phyloP scores from a whole-genome alignment of 441 rosid species.

The Mallotus repandus region DNA sequence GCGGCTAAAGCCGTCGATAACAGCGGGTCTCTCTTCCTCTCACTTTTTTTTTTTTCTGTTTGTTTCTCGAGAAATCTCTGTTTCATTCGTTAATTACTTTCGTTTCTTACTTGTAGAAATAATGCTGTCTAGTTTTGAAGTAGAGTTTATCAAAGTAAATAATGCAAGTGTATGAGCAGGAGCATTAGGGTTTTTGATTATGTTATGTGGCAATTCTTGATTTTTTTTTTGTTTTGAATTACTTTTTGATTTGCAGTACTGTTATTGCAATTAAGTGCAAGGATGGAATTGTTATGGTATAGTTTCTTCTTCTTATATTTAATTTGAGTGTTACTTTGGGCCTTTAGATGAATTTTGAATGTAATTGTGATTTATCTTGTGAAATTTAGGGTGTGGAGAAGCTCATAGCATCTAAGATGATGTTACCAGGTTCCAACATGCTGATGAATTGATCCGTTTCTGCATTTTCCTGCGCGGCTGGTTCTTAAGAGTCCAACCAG shows the following conservation, averaged over 20 bases:
- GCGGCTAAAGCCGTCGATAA: constrained; percentile 99
- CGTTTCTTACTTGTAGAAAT: background rate
- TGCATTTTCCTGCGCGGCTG: no score
- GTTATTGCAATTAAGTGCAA: constrained; percentile 95
- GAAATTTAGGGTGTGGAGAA: constrained; percentile 90
- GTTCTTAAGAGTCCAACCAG: no score
- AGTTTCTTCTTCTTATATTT: background rate
- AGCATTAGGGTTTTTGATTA: constrained; percentile 8
- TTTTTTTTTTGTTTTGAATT: background rate
- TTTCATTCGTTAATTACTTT: background rate
- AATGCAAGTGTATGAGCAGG: background rate
- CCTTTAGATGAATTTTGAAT: background rate
- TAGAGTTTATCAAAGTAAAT: background rate
- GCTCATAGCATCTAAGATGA: constrained; percentile 94
- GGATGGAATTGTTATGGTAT: constrained; percentile 93
- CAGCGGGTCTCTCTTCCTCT: constrained; percentile 64
- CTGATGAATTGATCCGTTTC: no score
- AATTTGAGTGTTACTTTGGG: background rate
- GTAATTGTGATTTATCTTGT: background rate
- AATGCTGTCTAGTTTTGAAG: background rate
- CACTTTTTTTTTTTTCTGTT: background rate
- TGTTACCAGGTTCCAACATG: constrained; percentile 92
- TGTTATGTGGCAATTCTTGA: no score
- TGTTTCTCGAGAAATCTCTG: background rate
- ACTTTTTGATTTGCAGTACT: constrained; percentile 48